These are phyloP conservation scores for Leccinum boreale DNA, from an alignment of 768 basidiomycete genomes.

Conservation along the genomic window DNA sequence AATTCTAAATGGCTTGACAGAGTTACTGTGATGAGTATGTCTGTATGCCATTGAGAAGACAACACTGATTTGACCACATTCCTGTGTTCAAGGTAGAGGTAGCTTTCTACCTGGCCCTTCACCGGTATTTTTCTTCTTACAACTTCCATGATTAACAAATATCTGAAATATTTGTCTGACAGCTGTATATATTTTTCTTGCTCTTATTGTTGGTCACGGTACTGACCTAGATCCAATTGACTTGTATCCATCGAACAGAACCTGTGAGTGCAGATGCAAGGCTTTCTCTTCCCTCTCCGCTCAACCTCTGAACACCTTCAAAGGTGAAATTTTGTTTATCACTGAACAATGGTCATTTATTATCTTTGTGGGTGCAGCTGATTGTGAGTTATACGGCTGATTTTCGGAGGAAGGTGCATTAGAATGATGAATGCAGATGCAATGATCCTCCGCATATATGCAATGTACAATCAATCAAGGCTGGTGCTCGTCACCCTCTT, in stretches of 20 bases:
- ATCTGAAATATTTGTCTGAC: neutral
- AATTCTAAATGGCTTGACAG: neutral
- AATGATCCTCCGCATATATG: neutral
- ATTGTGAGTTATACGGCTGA: neutral
- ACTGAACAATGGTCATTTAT: neutral
- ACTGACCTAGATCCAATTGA: neutral
- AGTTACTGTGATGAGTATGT: neutral
- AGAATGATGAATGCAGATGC: neutral
- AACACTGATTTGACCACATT: neutral
- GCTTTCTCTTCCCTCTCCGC: neutral
- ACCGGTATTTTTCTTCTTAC: neutral
- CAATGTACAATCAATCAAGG: neutral
- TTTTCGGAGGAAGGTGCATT: neutral
- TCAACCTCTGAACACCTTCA: neutral
- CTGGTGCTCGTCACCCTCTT: neutral
- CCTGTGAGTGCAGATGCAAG: neutral
- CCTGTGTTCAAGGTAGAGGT: neutral
- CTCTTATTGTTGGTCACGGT: neutral
- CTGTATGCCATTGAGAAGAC: neutral
- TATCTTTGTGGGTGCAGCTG: neutral
- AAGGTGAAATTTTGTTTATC: neutral
- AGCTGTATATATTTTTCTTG: neutral
- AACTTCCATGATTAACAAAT: neutral
- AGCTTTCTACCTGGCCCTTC: neutral
- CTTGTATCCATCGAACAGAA: neutral